Percentiles rank a stretch among this genome's conserved stretches.
These are phyloP conservation scores for Maudiozyma bulderi DNA, from an alignment of 805 yeast species.

Conservation along the genomic window DNA sequence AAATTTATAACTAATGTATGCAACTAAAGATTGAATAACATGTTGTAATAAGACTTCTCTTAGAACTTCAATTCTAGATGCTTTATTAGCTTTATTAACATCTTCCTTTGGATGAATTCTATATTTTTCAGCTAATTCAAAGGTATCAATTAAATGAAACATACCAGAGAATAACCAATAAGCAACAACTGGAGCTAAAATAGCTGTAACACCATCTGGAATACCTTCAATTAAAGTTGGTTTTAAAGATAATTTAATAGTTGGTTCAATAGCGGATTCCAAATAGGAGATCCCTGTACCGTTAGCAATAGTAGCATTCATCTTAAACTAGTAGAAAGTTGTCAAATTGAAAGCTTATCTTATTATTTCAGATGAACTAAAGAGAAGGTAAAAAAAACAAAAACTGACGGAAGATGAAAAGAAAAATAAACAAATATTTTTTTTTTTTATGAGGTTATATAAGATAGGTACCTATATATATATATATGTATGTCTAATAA, in stretches of 20 bases:
- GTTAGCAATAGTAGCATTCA: slow-evolving; percentile 9
- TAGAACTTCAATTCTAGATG: slow-evolving; percentile 56
- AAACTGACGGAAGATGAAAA: too few species aligned
- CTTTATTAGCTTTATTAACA: slow-evolving; percentile 66
- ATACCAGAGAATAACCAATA: slow-evolving; percentile 74
- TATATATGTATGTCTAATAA: too few species aligned
- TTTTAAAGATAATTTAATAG: slow-evolving; percentile 5
- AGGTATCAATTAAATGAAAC: slow-evolving; percentile 68
- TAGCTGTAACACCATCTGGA: slow-evolving; percentile 58
- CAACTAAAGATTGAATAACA: slow-evolving; percentile 67
- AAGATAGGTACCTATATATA: too few species aligned
- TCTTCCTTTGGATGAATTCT: slow-evolving; percentile 92
- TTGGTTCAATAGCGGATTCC: slow-evolving; percentile 22
- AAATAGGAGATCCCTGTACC: slow-evolving; percentile 8
- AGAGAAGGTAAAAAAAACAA: too few species aligned
- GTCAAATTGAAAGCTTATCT: background rate
- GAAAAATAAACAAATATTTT: too few species aligned
- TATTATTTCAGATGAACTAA: too few species aligned
- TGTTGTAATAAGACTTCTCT: slow-evolving; percentile 82
- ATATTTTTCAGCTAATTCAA: slow-evolving; percentile 67
- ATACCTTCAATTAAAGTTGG: slow-evolving; percentile 8
- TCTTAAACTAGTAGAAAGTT: background rate
- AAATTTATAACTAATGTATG: slow-evolving; percentile 41
- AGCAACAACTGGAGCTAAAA: slow-evolving; percentile 65
- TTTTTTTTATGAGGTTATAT: too few species aligned